These are phyloP conservation scores for Fusarium miscanthi DNA, from an alignment of 2,329 filamentous ascomycete genomes.

Conservation along the genomic window DNA sequence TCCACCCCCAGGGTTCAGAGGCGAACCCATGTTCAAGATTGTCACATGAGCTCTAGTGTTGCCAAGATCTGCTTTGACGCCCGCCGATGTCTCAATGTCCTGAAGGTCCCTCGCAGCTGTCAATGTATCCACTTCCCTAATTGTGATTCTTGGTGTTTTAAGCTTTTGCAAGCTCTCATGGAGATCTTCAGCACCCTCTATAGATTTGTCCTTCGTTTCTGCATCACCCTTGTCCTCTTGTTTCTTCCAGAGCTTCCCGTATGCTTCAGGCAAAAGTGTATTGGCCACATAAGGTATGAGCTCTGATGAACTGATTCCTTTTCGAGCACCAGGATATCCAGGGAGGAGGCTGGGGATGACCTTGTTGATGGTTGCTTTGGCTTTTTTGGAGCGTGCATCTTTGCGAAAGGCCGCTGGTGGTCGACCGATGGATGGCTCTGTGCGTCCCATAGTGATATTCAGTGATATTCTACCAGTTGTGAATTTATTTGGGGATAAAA, in stretches of 20 bases:
- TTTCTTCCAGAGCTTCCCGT: neutral
- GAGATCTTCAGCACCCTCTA: conserved; percentile 3
- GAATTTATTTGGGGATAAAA: too few relatives aligned
- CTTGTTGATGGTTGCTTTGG: conserved; percentile 68
- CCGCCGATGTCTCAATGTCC: neutral
- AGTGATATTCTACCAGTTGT: too few relatives aligned
- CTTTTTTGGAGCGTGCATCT: conserved; percentile 63
- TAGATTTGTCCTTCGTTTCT: conserved; percentile 37
- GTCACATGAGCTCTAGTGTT: conserved; percentile 54
- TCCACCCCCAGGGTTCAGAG: conserved; percentile 69
- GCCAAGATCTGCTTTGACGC: neutral
- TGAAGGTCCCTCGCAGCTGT: conserved; percentile 55
- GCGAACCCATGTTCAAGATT: conserved; percentile 73
- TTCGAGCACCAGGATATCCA: conserved; percentile 64
- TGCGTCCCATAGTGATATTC: conserved; percentile 36
- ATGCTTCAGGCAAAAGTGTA: accelerated
- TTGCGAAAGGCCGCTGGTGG: conserved; percentile 43
- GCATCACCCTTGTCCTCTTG: conserved; percentile 38
- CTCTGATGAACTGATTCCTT: conserved; percentile 63
- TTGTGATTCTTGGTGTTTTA: conserved; percentile 52
- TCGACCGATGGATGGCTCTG: conserved; percentile 39
- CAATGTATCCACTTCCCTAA: conserved; percentile 65
- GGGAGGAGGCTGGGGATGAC: conserved; percentile 66
- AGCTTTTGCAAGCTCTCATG: neutral
- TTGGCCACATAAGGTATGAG: conserved; percentile 43